Conservation (phyloP, 1,284 basidiomycete genomes). For the Ceratobasidium sp. region DNA sequence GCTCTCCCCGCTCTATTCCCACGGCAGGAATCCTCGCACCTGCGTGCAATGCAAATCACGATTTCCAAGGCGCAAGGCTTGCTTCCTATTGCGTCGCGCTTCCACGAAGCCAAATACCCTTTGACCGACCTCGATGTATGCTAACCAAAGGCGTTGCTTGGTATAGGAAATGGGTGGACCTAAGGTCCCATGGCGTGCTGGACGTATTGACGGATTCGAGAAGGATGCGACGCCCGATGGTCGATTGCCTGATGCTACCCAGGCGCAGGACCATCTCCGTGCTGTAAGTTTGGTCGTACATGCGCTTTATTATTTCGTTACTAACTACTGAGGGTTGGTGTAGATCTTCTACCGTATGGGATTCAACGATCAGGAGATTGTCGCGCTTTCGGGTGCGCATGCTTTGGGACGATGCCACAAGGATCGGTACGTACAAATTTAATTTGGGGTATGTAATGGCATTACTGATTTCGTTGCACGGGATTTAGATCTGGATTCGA, state of each 20-base stretch:
- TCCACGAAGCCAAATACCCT: no score
- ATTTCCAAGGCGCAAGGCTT: conserved; percentile 20
- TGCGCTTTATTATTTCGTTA: conserved; percentile 6
- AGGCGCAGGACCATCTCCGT: conserved; percentile 87
- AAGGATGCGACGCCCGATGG: conserved; percentile 89
- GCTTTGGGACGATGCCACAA: conserved; percentile 94
- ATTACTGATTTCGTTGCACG: background rate
- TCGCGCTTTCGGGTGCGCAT: conserved; percentile 93
- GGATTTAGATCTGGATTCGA: conserved; percentile 80
- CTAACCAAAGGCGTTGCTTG: background rate
- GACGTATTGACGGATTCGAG: conserved; percentile 84
- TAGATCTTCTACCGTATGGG: conserved; percentile 78
- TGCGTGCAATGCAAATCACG: no score
- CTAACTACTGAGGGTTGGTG: background rate
- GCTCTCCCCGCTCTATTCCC: conserved; percentile 10
- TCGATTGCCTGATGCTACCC: conserved; percentile 89
- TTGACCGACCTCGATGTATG: background rate
- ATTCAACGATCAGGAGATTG: conserved; percentile 97
- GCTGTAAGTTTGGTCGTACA: conserved; percentile 59
- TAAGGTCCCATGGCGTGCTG: conserved; percentile 77
- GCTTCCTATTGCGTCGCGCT: conserved; percentile 15
- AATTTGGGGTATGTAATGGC: conserved; percentile 3
- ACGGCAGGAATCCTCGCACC: background rate
- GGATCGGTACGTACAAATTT: conserved; percentile 63
- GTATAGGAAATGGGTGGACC: conserved; percentile 59